These are phyloP conservation scores for Fistulina hepatica DNA, from an alignment of 1,284 basidiomycete genomes.

Conservation along the genomic window DNA sequence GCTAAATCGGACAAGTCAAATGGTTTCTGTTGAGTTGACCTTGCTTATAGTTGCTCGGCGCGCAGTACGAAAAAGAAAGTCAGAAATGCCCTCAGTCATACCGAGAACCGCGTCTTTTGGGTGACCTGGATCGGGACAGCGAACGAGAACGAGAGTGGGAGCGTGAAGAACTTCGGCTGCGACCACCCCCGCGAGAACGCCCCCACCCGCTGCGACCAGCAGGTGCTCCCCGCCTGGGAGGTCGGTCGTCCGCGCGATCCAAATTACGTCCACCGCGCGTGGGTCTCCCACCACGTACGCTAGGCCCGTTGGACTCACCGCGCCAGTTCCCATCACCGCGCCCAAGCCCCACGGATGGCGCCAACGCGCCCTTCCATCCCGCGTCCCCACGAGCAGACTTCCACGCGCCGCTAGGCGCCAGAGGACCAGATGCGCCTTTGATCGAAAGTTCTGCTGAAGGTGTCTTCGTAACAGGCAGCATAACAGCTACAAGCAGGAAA, in stretches of 20 bases:
- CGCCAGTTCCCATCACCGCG: slow-evolving; percentile 61
- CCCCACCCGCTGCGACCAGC: slow-evolving; percentile 32
- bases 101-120: not conserved
- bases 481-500: slow-evolving; percentile 57
- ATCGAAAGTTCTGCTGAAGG: slow-evolving; percentile 35
- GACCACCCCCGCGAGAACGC: slow-evolving; percentile 26
- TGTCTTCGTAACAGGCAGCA: slow-evolving; percentile 56
- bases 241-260: slow-evolving; percentile 25
- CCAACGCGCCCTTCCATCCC: slow-evolving; percentile 25
- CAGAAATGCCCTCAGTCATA: not conserved
- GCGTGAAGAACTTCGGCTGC: slow-evolving; percentile 24
- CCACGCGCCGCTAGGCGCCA: slow-evolving; percentile 30
- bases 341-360: slow-evolving; percentile 18
- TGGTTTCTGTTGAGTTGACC: no score
- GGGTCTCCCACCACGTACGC: slow-evolving; percentile 31
- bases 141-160: not conserved
- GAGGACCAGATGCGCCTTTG: slow-evolving; percentile 35
- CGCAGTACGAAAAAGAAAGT: no score
- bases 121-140: no score
- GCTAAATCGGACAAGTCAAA: no score
- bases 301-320: slow-evolving; percentile 41
- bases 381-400: slow-evolving; percentile 22
- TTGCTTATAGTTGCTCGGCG: no score
- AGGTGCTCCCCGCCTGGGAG: slow-evolving; percentile 34
- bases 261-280: slow-evolving; percentile 32